phyloP scores from a whole-genome alignment of 805 yeast species.

The Metschnikowia shivogae region DNA sequence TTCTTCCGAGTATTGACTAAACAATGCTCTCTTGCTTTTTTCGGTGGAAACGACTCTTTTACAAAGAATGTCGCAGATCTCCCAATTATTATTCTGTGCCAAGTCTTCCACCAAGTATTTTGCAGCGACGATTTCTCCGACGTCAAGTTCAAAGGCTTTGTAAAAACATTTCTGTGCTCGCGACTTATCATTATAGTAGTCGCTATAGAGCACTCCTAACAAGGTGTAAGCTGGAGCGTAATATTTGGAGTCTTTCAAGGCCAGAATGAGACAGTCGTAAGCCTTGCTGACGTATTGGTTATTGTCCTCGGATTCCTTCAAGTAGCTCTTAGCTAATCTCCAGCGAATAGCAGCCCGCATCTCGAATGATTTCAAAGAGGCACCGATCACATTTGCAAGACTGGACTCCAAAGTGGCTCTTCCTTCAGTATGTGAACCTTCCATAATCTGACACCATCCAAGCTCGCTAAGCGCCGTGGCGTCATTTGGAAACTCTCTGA shows the following conservation, averaged over 20 bases:
- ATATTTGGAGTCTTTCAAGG: constrained; percentile 60
- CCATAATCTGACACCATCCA: constrained; percentile 71
- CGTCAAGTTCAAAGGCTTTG: constrained; percentile 84
- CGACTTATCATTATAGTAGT: constrained; percentile 50
- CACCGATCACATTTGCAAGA: constrained; percentile 42
- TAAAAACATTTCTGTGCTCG: constrained; percentile 84
- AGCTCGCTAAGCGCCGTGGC: constrained; percentile 60
- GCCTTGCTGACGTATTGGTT: constrained; percentile 40
- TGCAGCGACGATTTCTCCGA: constrained; percentile 72
- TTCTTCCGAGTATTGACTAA: constrained; percentile 24
- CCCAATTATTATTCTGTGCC: constrained; percentile 73
- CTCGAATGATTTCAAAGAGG: constrained; percentile 50
- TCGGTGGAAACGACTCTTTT: constrained; percentile 62
- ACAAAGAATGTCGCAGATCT: constrained; percentile 71
- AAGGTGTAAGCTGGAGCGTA: constrained; percentile 80
- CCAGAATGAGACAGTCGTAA: constrained; percentile 52
- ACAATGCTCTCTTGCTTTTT: constrained; percentile 47
- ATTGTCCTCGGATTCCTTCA: constrained; percentile 26
- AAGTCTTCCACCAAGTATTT: constrained; percentile 66
- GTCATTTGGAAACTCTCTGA: constrained; percentile 47
- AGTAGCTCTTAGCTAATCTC: constrained; percentile 67
- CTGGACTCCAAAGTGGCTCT: constrained; percentile 46
- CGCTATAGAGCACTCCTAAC: constrained; percentile 69
- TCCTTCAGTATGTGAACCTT: constrained; percentile 50
- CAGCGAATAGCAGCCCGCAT: constrained; percentile 59